phyloP scores from a whole-genome alignment of 116 monocot species.

The Zostera marina region DNA sequence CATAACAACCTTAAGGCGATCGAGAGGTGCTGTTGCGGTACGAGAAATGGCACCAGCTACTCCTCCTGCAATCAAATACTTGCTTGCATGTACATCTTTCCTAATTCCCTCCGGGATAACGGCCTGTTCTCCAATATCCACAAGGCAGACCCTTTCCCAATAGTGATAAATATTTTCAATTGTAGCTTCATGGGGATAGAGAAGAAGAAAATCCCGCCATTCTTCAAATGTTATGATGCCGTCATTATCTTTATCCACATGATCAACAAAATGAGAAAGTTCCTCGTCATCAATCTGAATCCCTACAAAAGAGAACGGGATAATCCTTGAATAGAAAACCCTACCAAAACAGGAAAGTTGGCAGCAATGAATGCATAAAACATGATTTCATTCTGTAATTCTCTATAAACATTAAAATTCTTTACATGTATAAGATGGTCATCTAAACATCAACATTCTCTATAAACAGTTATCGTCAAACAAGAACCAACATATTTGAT shows the following conservation, averaged over 20 bases:
- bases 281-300: slow-evolving; percentile 58
- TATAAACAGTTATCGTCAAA: too few relatives aligned
- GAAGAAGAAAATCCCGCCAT: slow-evolving; percentile 59
- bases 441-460: background rate
- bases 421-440: background rate
- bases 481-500: too few relatives aligned
- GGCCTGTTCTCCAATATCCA: slow-evolving; percentile 63
- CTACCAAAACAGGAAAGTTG: background rate
- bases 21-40: slow-evolving; percentile 61
- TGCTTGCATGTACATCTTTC: slow-evolving; percentile 42
- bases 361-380: background rate
- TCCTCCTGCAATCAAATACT: slow-evolving; percentile 53
- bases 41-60: slow-evolving; percentile 52
- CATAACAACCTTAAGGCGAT: slow-evolving; percentile 51
- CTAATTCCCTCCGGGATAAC: slow-evolving; percentile 60
- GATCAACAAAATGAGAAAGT: slow-evolving; percentile 50
- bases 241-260: slow-evolving; percentile 63
- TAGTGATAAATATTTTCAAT: slow-evolving; percentile 48
- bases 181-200: slow-evolving; percentile 58
- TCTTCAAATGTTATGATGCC: slow-evolving; percentile 68
- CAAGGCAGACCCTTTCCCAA: slow-evolving; percentile 58
- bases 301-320: slow-evolving; percentile 19
- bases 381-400: too few relatives aligned
- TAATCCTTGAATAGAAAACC: background rate
- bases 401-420: too few relatives aligned